Evolutionary conservation across 441 rosid species (phyloP).

Genomic region (Corymbia calophylla): DNA sequence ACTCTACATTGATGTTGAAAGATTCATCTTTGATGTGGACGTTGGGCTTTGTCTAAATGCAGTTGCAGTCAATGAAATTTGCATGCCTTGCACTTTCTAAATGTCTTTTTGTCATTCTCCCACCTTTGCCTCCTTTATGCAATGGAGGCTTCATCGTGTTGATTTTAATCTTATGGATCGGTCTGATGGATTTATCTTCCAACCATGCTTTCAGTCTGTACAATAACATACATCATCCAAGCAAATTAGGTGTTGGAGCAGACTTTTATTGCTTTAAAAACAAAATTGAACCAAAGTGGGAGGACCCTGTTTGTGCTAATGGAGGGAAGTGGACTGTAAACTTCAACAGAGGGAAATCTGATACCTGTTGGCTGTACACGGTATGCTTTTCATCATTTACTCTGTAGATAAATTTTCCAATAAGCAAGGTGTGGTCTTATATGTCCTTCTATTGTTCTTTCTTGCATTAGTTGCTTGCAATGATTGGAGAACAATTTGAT

Average conservation of each 20-base stretch:
- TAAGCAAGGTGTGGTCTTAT: background rate
- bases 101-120: background rate
- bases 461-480: slow-evolving; percentile 59
- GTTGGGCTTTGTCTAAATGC: background rate
- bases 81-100: background rate
- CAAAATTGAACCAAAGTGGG: slow-evolving; percentile 93
- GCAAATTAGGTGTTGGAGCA: slow-evolving; percentile 58
- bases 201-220: slow-evolving; percentile 38
- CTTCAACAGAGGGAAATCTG: slow-evolving; percentile 49
- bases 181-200: background rate
- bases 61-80: background rate
- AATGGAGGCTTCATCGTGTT: background rate
- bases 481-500: slow-evolving; percentile 93
- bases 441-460: background rate
- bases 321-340: slow-evolving; percentile 91
- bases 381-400: slow-evolving; percentile 20
- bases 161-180: background rate
- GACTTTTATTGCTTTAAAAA: slow-evolving; percentile 85
- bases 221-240: slow-evolving; percentile 69
- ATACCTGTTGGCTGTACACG: slow-evolving; percentile 74
- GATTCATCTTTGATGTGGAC: background rate
- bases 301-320: slow-evolving; percentile 86
- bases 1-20: background rate
- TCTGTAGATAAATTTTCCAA: background rate
- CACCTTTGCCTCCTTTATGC: background rate